Conservation (phyloP, 2,329 filamentous ascomycete species). For the Fusarium sp. region DNA sequence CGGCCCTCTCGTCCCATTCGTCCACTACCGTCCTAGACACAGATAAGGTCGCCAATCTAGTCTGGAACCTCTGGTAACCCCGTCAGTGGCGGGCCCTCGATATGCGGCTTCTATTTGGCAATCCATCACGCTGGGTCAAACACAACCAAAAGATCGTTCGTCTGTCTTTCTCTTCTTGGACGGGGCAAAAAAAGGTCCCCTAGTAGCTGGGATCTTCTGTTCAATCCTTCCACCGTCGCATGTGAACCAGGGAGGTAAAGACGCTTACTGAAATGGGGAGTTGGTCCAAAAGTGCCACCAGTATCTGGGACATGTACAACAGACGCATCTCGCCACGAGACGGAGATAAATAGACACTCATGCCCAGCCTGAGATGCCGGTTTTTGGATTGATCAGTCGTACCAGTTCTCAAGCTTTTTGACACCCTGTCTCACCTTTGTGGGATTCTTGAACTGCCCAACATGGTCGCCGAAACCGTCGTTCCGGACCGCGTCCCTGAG, state of each 20-base stretch:
- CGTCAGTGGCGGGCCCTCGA: background rate
- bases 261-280: conserved; percentile 15
- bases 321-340: background rate
- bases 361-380: background rate
- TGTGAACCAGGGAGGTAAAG: background rate
- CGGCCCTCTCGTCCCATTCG: conserved; percentile 2
- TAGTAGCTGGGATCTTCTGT: background rate
- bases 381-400: conserved; percentile 5
- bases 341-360: conserved; percentile 36
- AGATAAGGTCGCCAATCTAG: conserved; percentile 28
- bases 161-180: conserved; percentile 27
- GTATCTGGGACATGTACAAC: conserved; percentile 4
- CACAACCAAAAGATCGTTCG: conserved; percentile 27
- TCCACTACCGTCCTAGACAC: background rate
- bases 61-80: conserved; percentile 6
- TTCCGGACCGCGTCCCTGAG: conserved; percentile 34
- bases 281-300: conserved; percentile 27
- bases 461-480: conserved; percentile 41
- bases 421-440: background rate
- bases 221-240: background rate
- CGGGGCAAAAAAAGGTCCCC: conserved; percentile 17
- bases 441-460: conserved; percentile 12
- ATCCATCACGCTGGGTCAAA: conserved; percentile 4
- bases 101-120: conserved; percentile 7
- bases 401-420: conserved; percentile 20